Base-by-base conservation (phyloP, 257 asterid species). In the Cynanchum wilfordii region DNA sequence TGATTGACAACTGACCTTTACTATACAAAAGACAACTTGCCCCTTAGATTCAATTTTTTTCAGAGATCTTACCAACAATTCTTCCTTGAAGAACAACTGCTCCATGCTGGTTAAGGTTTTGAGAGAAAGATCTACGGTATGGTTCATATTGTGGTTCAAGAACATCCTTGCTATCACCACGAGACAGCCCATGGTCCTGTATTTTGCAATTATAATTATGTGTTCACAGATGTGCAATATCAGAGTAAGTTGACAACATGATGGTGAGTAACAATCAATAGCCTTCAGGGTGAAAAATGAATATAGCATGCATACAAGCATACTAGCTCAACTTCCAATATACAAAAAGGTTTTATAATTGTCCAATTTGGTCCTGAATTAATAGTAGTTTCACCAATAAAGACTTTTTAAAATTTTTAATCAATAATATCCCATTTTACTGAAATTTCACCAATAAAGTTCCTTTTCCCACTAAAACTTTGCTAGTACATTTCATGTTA, bases 31-130 rank as follows among this genome's bases (percentile, higher is more conserved):
- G 67, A 62, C 68, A 30, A 62, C 42, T 12, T 60, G 62, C 24
- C 62, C 62, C 62, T 56, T n/a, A 22, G 25, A 22, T 11, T 60
- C 30, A 25, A 6, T n/a, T 22, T 20, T 20, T n/a, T 52, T 42
- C 69, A 30, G 73, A 75, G 13, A 33, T 83, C 77, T 67, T 84
- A 95, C 99, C 98, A 73, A 92, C 82, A 80, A 85, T 78, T 86
- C 99, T 89, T 86, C 99, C 99, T 82, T 88, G 96, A 78, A 95
- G 98, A 83, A 95, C 99, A 78, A 92, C 98, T 29, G 99, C 91
- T 60, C 95, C 92, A 78, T 95, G 99, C 87, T 86, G 98, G 81
- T 95, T 95, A 76, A 95, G 86, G 78, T 90, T 86, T 85, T 92
- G 98, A 8, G 92, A 79, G 76, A 95, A 88, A 56, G 97, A 92